A percentile compares a stretch with the other conserved stretches of the same genome.
These are phyloP conservation scores for Hypoxylon sp. DNA, from an alignment of 2,329 filamentous ascomycete species.

Conservation along the genomic window DNA sequence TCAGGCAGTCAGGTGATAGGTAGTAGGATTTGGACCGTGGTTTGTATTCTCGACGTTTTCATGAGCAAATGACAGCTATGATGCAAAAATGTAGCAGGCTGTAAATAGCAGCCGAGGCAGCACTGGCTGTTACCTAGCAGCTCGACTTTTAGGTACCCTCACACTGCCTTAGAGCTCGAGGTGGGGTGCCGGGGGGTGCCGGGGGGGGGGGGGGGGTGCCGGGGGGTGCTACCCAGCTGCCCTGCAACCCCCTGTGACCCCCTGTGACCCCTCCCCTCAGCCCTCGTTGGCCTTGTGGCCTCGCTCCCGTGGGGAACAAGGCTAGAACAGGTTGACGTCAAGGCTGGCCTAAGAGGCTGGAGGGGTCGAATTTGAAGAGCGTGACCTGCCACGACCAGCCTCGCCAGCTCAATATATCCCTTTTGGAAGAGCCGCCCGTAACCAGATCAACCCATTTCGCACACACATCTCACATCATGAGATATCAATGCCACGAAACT, in stretches of 20 bases:
- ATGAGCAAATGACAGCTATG: not conserved
- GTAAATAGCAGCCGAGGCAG: not conserved
- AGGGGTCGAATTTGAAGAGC: not conserved
- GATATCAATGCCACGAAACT: slow-evolving; percentile 8
- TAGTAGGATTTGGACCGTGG: not conserved
- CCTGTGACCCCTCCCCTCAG: too few species aligned
- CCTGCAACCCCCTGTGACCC: not conserved
- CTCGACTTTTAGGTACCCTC: not conserved
- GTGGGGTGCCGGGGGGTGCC: too few species aligned
- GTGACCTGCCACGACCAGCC: slow-evolving; percentile 16
- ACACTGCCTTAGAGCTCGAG: too few species aligned
- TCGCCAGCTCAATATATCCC: not conserved
- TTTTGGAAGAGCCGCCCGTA: slow-evolving; percentile 15
- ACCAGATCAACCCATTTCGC: slow-evolving; percentile 20
- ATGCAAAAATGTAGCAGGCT: not conserved
- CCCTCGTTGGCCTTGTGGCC: not conserved
- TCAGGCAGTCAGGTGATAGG: too few species aligned
- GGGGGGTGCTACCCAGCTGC: too few species aligned
- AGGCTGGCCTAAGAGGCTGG: not conserved
- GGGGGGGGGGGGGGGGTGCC: too few species aligned
- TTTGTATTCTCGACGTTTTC: not conserved
- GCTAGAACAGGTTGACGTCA: slow-evolving; percentile 23
- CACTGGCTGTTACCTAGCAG: not conserved
- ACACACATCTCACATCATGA: slow-evolving; percentile 24
- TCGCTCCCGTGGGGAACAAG: slow-evolving; percentile 15